Percentiles rank a stretch among this genome's conserved stretches.
Evolutionary conservation across 73 alveolate species (phyloP).

Genomic region (Paramecium pentaurelia): DNA sequence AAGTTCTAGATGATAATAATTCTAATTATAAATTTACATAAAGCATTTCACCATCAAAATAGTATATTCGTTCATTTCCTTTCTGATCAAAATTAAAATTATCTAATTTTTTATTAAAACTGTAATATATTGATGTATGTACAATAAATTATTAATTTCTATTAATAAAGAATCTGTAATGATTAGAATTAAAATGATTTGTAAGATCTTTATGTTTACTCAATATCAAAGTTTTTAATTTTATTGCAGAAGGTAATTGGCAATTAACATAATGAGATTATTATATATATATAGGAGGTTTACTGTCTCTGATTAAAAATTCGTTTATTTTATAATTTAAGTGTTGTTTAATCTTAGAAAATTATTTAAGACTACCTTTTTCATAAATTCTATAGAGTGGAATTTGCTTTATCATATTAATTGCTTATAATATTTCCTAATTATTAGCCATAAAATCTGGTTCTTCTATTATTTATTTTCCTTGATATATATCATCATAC

Average conservation of each 20-base stretch:
- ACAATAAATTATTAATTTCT: background rate
- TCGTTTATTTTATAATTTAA: background rate
- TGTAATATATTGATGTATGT: background rate
- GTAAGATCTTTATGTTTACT: background rate
- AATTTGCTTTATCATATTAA: background rate
- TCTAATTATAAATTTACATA: background rate
- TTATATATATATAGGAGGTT: background rate
- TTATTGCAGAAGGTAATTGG: background rate
- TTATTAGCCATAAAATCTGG: conserved; percentile 42
- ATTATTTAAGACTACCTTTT: background rate
- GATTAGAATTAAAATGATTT: conserved; percentile 22
- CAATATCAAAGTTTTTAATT: conserved; percentile 1
- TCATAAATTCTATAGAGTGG: background rate
- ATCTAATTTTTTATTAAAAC: conserved; percentile 8
- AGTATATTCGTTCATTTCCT: conserved; percentile 15
- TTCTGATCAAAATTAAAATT: background rate
- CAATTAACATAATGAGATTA: conserved; percentile 7
- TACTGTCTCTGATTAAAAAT: background rate
- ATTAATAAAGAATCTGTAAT: background rate
- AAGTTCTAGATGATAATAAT: background rate
- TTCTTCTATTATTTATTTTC: conserved; percentile 26
- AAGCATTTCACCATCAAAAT: conserved; percentile 25
- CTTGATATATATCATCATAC: conserved; percentile 34
- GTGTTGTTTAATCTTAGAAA: background rate
- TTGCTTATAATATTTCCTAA: background rate